A percentile compares a stretch with the other conserved stretches of the same genome.
phyloP scores from a whole-genome alignment of 805 yeast species.

The Candida coleopterorum region DNA sequence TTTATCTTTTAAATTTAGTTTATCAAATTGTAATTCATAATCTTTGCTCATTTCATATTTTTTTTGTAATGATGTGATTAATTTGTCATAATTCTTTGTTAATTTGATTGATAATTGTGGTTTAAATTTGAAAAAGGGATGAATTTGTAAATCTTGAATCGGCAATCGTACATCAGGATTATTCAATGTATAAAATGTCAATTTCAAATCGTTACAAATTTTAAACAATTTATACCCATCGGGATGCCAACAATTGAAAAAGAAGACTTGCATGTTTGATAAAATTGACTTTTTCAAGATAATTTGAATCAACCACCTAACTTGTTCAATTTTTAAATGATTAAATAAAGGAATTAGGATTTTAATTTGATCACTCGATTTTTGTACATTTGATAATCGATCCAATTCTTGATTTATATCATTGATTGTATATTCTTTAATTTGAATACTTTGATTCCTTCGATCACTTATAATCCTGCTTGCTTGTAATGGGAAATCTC shows the following conservation, averaged over 20 bases:
- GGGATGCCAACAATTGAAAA: constrained; percentile 69
- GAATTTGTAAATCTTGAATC: constrained; percentile 35
- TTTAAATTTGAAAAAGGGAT: constrained; percentile 53
- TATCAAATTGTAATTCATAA: constrained; percentile 14
- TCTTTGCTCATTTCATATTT: constrained; percentile 20
- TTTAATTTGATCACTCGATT: constrained; percentile 33
- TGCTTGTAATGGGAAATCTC: constrained; percentile 44
- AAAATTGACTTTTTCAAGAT: constrained; percentile 57
- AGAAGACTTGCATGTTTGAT: constrained; percentile 54
- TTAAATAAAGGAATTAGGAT: constrained; percentile 48
- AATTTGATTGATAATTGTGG: constrained; percentile 73
- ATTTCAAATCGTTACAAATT: constrained; percentile 59
- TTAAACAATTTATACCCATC: constrained; percentile 64
- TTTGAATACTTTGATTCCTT: constrained; percentile 37
- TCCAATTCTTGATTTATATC: constrained; percentile 30
- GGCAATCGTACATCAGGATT: constrained; percentile 46
- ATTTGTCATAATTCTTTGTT: constrained; percentile 37
- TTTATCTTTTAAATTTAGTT: constrained; percentile 13
- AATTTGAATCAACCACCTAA: constrained; percentile 65
- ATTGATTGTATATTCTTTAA: constrained; percentile 17
- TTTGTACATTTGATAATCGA: constrained; percentile 18
- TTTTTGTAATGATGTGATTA: constrained; percentile 43
- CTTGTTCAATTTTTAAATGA: constrained; percentile 54
- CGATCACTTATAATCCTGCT: constrained; percentile 50
- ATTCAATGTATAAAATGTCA: constrained; percentile 51